Evolutionary conservation across 2,329 filamentous ascomycete genomes (phyloP), one percentile per base, ranked within the genome.

Genomic region (Coleophoma cylindrospora): DNA sequence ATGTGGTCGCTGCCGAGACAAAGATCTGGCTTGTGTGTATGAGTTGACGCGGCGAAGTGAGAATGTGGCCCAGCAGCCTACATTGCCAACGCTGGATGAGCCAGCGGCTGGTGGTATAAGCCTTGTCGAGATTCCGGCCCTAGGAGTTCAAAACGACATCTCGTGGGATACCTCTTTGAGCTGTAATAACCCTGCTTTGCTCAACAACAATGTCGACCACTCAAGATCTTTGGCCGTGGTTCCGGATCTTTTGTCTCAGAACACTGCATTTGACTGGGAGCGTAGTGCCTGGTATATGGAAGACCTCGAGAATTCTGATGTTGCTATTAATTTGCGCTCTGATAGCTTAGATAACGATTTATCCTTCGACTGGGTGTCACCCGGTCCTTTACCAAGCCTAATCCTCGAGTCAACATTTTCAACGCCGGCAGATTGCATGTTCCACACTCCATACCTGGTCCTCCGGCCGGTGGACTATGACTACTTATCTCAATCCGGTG

Each of bases 361-460:
- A 21, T 43, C 50, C 22, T 19, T 50, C 48, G 43, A 55, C 47
- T 54, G 49, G 48, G 45, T 53, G 43, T 36, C 40, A 13, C 41
- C 51, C 15, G 13, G 51, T 44, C 51, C 51, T 43, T 11, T 34
- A 45, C 54, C 46, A 54, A 48, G 49, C 49, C 38, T 55, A 53
- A 53, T 48, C 40, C 27, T 53, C 45, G 53, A 53, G 17, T 15
- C 53, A 37, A 55, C 34, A 44, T 53, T 53, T 43, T 54, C 52
- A 52, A 54, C 52, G 13, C 50, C 52, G 12, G 44, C 50, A 53
- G 53, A 55, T 48, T 55, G 50, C 43, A 55, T 55, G 53, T 55
- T 55, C 53, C 50, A 55, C 34, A 55, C 53, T 32, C 53, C 50
- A 21, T 55, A 55, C 45, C 53, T 55, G 33, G 50, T 53, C 43